Evolutionary conservation across 345 rosid genomes (phyloP).

Genomic region (Cardamine occulta): DNA sequence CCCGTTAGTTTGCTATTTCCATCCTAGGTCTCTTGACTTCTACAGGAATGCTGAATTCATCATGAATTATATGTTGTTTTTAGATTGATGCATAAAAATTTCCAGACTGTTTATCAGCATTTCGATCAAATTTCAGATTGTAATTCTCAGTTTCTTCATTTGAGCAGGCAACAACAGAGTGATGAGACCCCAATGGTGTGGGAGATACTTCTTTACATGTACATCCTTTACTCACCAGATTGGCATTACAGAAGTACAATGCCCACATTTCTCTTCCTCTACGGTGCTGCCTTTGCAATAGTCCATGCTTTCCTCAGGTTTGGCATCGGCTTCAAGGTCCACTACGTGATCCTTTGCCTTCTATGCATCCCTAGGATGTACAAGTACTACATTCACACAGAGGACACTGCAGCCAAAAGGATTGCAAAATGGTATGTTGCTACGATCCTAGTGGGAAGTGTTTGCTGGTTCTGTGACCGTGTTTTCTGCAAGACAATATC

Average conservation of each 20-base stretch:
- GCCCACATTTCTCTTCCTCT: conserved; percentile 93
- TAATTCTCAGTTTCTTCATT: background rate
- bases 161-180: conserved; percentile 86
- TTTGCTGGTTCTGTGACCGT: conserved; percentile 81
- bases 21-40: background rate
- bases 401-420: conserved; percentile 65
- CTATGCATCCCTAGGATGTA: conserved; percentile 91
- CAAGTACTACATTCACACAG: conserved; percentile 92
- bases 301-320: conserved; percentile 70
- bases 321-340: conserved; percentile 85
- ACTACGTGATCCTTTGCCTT: conserved; percentile 73
- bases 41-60: background rate
- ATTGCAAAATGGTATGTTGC: conserved; percentile 74
- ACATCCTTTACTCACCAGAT: conserved; percentile 95
- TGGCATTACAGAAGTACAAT: conserved; percentile 96
- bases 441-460: conserved; percentile 58
- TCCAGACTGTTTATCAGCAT: background rate
- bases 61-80: background rate
- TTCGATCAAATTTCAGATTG: background rate
- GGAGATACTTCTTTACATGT: conserved; percentile 95
- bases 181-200: conserved; percentile 99
- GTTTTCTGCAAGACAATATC: conserved; percentile 62
- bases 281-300: conserved; percentile 81
- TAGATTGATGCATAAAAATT: background rate
- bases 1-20: background rate